Evolutionary conservation across 441 rosid genomes (phyloP).

Genomic region (Arabidopsis lyrata): DNA sequence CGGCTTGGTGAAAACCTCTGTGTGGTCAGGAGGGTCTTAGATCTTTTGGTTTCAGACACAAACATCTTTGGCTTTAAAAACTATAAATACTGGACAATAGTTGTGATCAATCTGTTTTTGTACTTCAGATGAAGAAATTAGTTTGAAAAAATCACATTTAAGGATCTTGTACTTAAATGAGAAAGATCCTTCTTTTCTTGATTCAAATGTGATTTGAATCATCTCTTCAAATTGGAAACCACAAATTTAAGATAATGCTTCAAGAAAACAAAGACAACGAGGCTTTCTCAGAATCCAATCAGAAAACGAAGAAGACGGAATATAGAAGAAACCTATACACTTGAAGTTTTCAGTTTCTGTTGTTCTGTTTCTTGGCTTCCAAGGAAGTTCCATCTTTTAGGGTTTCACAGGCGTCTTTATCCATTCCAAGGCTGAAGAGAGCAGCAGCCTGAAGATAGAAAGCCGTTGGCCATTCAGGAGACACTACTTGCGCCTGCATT

Average conservation of each 20-base stretch:
- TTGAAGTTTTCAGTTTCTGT: constrained; percentile 52
- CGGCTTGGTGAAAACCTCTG: constrained; percentile 20
- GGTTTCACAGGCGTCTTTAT: constrained; percentile 85
- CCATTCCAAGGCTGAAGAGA: constrained; percentile 93
- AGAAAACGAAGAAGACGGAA: constrained; percentile 24
- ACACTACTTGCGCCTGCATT: constrained; percentile 91
- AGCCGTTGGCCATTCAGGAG: constrained; percentile 92
- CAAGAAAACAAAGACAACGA: constrained; percentile 31
- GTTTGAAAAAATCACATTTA: not conserved
- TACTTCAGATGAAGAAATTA: constrained; percentile 16
- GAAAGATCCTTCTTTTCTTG: constrained; percentile 37
- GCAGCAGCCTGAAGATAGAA: constrained; percentile 96
- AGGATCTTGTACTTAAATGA: constrained; percentile 33
- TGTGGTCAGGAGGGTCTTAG: not conserved
- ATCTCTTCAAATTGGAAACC: constrained; percentile 38
- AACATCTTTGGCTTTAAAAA: constrained; percentile 36
- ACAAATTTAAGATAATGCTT: constrained; percentile 38
- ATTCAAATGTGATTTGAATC: constrained; percentile 34
- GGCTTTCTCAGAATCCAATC: constrained; percentile 37
- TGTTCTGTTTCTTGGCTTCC: constrained; percentile 72
- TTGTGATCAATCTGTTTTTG: not conserved
- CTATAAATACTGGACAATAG: constrained; percentile 18
- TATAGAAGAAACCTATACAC: constrained; percentile 53
- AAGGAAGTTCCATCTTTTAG: constrained; percentile 87
- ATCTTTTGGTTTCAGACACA: constrained; percentile 21